Evolutionary conservation across 1,284 basidiomycete species (phyloP).

Genomic region (Puccinia novopanici): DNA sequence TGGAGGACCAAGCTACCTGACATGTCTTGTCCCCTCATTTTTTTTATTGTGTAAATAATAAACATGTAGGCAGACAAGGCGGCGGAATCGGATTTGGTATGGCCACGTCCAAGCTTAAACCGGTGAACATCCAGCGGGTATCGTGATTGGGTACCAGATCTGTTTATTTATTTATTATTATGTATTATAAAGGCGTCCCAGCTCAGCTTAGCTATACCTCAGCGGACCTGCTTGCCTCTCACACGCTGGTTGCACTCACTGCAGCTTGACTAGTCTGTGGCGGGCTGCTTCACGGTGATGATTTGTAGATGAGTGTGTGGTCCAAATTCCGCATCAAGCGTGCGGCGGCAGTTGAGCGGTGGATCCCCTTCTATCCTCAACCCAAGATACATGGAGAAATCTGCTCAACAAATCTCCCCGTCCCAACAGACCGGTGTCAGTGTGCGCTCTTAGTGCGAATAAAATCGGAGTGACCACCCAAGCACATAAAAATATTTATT

Average conservation of each 20-base stretch:
- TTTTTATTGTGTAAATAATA: background rate
- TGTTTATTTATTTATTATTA: background rate
- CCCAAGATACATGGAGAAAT: constrained; percentile 31
- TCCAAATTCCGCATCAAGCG: constrained; percentile 29
- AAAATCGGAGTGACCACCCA: constrained; percentile 26
- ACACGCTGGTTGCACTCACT: constrained; percentile 3
- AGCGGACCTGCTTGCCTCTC: background rate
- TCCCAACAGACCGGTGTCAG: constrained; percentile 16
- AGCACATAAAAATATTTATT: background rate
- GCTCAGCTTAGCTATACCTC: constrained; percentile 8
- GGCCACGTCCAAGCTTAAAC: constrained; percentile 8
- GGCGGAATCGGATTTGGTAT: background rate
- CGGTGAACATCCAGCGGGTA: constrained; percentile 12
- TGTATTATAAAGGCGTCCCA: background rate
- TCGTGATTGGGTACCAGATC: constrained; percentile 12
- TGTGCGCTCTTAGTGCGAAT: no score
- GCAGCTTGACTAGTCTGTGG: background rate
- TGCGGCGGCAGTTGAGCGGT: constrained; percentile 24
- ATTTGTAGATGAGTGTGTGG: constrained; percentile 32
- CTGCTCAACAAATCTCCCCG: constrained; percentile 29
- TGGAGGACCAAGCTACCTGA: no score
- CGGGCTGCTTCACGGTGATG: constrained; percentile 1
- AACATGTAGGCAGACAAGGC: background rate
- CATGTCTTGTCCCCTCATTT: background rate
- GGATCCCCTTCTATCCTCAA: constrained; percentile 40